Evolutionary conservation across 2,329 filamentous ascomycete species (phyloP).

Genomic region (Hymenoscyphus occultus): DNA sequence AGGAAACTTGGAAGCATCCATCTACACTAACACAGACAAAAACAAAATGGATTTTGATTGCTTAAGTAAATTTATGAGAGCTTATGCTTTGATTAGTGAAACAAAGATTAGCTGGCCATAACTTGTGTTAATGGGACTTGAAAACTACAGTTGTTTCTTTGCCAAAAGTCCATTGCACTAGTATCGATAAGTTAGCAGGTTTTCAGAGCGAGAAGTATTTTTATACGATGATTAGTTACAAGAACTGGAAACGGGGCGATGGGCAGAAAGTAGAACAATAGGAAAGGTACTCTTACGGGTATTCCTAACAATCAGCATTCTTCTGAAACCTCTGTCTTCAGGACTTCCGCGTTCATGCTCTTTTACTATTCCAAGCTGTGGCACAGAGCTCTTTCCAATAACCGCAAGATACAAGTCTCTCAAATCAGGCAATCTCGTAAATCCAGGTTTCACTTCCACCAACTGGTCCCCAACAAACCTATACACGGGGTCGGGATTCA

Average conservation of each 20-base stretch:
- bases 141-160: background rate
- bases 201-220: background rate
- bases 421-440: background rate
- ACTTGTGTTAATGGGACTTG: background rate
- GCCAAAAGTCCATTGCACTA: slow-evolving; percentile 1
- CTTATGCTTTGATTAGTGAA: too few relatives aligned
- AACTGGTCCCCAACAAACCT: background rate
- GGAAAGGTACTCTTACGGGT: background rate
- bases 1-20: too few relatives aligned
- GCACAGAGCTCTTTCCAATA: background rate
- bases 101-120: too few relatives aligned
- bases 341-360: background rate
- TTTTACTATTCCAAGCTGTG: background rate
- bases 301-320: background rate
- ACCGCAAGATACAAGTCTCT: background rate
- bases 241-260: too few relatives aligned
- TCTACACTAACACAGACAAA: too few relatives aligned
- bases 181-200: background rate
- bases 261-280: too few relatives aligned
- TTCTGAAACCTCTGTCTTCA: background rate
- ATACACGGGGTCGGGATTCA: background rate
- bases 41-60: too few relatives aligned
- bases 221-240: too few relatives aligned
- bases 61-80: too few relatives aligned
- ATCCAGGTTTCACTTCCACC: background rate